Conservation (phyloP, 257 asterid species). For the Catharanthus roseus region DNA sequence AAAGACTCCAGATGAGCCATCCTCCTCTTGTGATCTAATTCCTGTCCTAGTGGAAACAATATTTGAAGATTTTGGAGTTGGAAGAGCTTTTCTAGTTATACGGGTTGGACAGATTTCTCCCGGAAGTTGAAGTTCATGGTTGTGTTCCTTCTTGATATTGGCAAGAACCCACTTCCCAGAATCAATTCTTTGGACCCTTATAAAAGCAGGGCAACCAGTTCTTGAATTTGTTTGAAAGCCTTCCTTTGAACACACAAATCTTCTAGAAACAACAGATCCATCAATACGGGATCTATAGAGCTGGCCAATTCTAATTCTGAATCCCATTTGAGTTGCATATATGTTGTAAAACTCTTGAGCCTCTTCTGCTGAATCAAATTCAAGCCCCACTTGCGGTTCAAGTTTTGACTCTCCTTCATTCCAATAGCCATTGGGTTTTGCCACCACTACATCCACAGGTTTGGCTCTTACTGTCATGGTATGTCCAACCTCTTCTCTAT, state of each 20-base stretch:
- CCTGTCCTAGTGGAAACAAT: slow-evolving; percentile 84
- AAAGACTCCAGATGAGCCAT: slow-evolving; percentile 45
- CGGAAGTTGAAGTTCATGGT: slow-evolving; percentile 62
- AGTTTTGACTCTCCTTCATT: slow-evolving; percentile 54
- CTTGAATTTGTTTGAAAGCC: slow-evolving; percentile 87
- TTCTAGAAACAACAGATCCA: slow-evolving; percentile 81
- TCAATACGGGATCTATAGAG: slow-evolving; percentile 81
- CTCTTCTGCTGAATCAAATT: slow-evolving; percentile 79
- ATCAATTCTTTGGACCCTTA: slow-evolving; percentile 73
- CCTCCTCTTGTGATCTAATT: slow-evolving; percentile 80
- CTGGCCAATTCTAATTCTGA: slow-evolving; percentile 89
- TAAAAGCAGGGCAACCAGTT: slow-evolving; percentile 91
- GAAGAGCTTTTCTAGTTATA: slow-evolving; percentile 50
- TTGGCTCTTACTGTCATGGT: slow-evolving; percentile 60
- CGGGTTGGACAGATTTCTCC: slow-evolving; percentile 62
- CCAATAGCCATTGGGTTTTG: slow-evolving; percentile 43
- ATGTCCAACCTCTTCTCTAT: slow-evolving; percentile 54
- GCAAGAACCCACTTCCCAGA: slow-evolving; percentile 90
- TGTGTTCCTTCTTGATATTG: slow-evolving; percentile 75
- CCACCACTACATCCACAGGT: slow-evolving; percentile 39
- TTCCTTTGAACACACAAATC: slow-evolving; percentile 87
- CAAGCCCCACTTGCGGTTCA: slow-evolving; percentile 74
- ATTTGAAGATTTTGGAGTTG: slow-evolving; percentile 55
- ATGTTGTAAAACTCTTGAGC: slow-evolving; percentile 77
- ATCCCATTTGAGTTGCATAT: slow-evolving; percentile 69